Evolutionary conservation across 2,329 filamentous ascomycete genomes (phyloP).

Genomic region (Nemania sp.): DNA sequence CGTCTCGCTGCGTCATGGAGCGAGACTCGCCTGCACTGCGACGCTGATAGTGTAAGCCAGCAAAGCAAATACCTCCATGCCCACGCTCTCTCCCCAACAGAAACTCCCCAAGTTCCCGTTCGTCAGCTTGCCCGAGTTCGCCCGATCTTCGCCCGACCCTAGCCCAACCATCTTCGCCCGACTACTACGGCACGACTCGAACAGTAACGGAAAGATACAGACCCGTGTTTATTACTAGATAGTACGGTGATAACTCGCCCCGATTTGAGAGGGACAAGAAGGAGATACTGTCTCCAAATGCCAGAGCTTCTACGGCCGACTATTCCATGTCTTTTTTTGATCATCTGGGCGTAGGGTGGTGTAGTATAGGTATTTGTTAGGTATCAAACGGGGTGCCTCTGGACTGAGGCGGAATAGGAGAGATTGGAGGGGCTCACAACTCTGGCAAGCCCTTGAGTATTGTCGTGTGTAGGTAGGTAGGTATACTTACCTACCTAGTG

Average conservation of each 20-base stretch:
- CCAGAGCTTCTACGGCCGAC: not conserved
- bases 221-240: too few relatives aligned
- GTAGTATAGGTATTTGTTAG: not conserved
- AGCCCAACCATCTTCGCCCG: too few relatives aligned
- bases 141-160: constrained; percentile 8
- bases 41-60: constrained; percentile 17
- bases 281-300: too few relatives aligned
- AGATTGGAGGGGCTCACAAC: not conserved
- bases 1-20: constrained; percentile 18
- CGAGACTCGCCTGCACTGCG: constrained; percentile 22
- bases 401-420: not conserved
- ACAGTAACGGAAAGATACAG: too few relatives aligned
- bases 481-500: not conserved
- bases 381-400: not conserved
- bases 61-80: constrained; percentile 2
- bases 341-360: too few relatives aligned
- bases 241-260: not conserved
- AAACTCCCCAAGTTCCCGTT: constrained; percentile 5
- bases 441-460: not conserved
- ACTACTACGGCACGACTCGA: too few relatives aligned
- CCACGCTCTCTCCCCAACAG: constrained; percentile 2
- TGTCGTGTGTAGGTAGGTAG: not conserved
- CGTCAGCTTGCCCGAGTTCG: constrained; percentile 19
- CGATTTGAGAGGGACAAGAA: not conserved
- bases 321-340: too few relatives aligned